A percentile compares a stretch with the other conserved stretches of the same genome.
phyloP scores from a whole-genome alignment of 1,284 basidiomycete genomes.

The Mycosarcoma mackinlayi region DNA sequence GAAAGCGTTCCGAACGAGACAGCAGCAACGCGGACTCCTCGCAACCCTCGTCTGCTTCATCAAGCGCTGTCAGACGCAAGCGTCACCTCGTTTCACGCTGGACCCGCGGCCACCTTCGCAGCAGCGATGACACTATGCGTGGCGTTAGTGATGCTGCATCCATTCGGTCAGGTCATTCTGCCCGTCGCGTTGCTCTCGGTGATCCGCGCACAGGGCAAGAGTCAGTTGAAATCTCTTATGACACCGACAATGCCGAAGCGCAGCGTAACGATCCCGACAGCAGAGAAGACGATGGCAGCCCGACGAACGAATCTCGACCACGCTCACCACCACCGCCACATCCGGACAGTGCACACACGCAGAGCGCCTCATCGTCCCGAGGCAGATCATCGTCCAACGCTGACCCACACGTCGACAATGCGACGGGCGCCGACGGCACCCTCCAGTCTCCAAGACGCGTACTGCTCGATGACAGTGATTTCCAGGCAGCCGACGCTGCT shows the following conservation, averaged over 20 bases:
- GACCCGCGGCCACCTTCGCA: constrained; percentile 22
- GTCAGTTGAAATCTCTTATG: constrained; percentile 40
- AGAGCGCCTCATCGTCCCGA: neutral
- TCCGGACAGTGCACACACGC: constrained; percentile 21
- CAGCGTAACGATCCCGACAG: neutral
- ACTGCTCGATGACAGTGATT: constrained; percentile 43
- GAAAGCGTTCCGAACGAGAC: constrained; percentile 29
- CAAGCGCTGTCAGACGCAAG: constrained; percentile 37
- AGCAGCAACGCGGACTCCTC: constrained; percentile 19
- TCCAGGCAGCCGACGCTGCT: constrained; percentile 51
- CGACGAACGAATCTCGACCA: constrained; percentile 4
- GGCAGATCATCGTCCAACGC: constrained; percentile 12
- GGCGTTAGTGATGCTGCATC: constrained; percentile 34
- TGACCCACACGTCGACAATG: neutral
- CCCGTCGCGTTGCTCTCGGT: constrained; percentile 20
- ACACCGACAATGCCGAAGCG: constrained; percentile 11
- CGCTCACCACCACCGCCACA: constrained; percentile 46
- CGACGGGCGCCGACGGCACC: constrained; percentile 5
- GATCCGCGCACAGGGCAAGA: constrained; percentile 18
- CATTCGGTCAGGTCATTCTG: constrained; percentile 23
- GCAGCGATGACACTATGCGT: constrained; percentile 34
- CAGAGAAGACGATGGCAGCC: neutral
- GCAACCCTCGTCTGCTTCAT: constrained; percentile 42
- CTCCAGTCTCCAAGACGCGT: constrained; percentile 14
- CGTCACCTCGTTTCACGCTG: constrained; percentile 42